Evolutionary conservation across 140 eudicot species (phyloP).

Genomic region (Erigeron philadelphicus): DNA sequence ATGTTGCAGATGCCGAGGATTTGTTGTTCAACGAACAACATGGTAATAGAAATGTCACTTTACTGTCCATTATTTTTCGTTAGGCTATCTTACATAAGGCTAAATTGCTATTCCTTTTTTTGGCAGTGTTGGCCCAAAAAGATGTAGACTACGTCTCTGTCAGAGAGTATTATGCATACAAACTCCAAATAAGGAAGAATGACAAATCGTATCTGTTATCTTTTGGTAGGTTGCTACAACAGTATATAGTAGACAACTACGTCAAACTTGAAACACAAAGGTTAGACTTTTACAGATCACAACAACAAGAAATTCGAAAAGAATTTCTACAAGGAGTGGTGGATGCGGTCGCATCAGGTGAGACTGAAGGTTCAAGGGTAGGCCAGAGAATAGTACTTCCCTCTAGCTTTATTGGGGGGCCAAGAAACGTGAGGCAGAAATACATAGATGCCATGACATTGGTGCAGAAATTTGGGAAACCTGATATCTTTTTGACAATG

Average conservation of each 20-base stretch:
- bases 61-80: too few species aligned
- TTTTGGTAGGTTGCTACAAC: neutral
- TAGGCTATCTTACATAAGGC: too few species aligned
- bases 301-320: neutral
- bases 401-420: constrained; percentile 18
- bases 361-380: constrained; percentile 24
- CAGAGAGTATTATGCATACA: constrained; percentile 3
- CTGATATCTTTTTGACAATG: constrained; percentile 4
- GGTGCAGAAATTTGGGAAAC: constrained; percentile 25
- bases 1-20: neutral
- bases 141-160: neutral
- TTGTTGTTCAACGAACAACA: neutral
- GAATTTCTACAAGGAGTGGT: neutral
- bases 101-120: neutral
- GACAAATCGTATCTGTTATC: neutral
- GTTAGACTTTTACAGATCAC: neutral
- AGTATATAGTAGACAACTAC: neutral
- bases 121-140: neutral
- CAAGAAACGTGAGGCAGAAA: constrained; percentile 9
- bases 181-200: neutral
- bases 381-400: neutral
- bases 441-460: constrained; percentile 19
- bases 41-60: neutral
- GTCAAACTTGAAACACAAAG: constrained; percentile 1
- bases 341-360: neutral